Evolutionary conservation across 441 rosid species (phyloP).

Genomic region (Populus tomentosa): DNA sequence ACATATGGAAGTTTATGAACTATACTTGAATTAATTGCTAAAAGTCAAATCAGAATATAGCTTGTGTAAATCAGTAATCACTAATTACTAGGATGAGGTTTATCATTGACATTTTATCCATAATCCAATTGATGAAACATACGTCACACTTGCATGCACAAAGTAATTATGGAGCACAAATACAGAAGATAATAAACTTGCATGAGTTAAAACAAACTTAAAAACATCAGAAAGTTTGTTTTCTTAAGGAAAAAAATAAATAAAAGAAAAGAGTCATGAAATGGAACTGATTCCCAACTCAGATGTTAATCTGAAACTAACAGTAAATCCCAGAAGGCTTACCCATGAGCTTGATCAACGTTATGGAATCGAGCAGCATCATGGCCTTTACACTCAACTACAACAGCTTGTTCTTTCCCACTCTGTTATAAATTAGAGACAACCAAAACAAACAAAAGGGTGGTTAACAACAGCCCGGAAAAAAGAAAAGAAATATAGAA

Average conservation of each 20-base stretch:
- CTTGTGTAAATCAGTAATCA: background rate
- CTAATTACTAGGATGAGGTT: background rate
- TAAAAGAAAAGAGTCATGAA: background rate
- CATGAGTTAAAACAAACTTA: background rate
- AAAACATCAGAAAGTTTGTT: background rate
- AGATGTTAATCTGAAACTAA: background rate
- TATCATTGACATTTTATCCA: background rate
- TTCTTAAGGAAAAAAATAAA: background rate
- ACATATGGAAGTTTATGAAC: background rate
- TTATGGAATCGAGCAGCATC: conserved; percentile 83
- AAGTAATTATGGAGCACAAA: background rate
- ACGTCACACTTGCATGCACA: background rate
- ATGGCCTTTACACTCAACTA: conserved; percentile 93
- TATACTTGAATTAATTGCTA: background rate
- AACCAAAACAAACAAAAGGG: background rate
- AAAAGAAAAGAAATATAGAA: background rate
- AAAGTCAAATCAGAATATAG: background rate
- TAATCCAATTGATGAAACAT: background rate
- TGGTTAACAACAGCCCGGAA: background rate
- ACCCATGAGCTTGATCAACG: conserved; percentile 90
- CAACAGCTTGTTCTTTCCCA: conserved; percentile 60
- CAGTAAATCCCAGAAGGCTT: conserved; percentile 17
- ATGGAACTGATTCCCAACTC: background rate
- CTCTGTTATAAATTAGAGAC: conserved; percentile 36
- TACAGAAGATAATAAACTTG: background rate